Percentiles rank a stretch among this genome's conserved stretches.
phyloP scores from a whole-genome alignment of 768 basidiomycete genomes.

The Lactarius tabidus region DNA sequence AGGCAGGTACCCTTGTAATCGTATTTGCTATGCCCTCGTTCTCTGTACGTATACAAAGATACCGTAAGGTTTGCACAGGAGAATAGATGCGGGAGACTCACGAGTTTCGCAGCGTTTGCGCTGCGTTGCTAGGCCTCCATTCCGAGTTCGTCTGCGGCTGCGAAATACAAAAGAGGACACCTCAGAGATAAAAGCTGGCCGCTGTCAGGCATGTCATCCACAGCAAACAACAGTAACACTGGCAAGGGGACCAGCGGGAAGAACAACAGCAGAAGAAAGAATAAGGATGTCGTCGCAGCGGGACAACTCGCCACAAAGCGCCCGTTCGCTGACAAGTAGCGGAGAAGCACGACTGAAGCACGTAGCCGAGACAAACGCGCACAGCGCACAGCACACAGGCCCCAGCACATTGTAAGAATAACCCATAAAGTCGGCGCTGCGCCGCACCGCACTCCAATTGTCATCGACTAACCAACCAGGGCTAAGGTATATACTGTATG shows the following conservation, averaged over 20 bases:
- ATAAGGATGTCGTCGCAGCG: background rate
- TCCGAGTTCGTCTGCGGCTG: background rate
- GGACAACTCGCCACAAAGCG: background rate
- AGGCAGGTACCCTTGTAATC: no score
- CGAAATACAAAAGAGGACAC: background rate
- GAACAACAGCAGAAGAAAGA: background rate
- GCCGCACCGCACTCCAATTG: background rate
- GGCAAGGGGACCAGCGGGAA: background rate
- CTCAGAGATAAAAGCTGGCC: background rate
- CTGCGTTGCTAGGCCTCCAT: background rate
- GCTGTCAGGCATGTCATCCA: background rate
- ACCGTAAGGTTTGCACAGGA: no score
- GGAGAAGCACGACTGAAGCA: background rate
- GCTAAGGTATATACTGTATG: background rate
- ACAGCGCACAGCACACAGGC: background rate
- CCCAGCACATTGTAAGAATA: background rate
- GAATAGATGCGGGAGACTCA: no score
- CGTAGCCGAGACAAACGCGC: background rate
- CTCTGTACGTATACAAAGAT: no score
- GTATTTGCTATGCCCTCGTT: no score
- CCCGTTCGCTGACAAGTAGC: constrained; percentile 10
- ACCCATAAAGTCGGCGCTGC: background rate
- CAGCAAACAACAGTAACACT: background rate
- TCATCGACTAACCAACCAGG: background rate
- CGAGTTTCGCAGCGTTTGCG: background rate